A percentile compares a stretch with the other conserved stretches of the same genome.
Evolutionary conservation across 768 basidiomycete genomes (phyloP).

Genomic region (Leccinellum rugosiceps): DNA sequence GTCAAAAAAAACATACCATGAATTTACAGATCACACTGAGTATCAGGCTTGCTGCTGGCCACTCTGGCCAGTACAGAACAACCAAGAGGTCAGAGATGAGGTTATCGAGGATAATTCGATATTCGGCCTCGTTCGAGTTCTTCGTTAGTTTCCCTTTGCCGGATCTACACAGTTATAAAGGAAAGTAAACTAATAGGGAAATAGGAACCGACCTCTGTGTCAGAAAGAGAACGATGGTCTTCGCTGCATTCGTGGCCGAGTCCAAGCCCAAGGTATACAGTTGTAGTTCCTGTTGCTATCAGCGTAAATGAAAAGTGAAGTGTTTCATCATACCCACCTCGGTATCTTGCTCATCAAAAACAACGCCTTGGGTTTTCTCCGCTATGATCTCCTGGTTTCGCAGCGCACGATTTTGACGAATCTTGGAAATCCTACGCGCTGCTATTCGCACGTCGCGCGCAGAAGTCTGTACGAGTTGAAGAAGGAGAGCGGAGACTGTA

Average conservation of each 20-base stretch:
- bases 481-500: conserved; percentile 86
- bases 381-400: conserved; percentile 57
- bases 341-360: conserved; percentile 65
- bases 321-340: conserved; percentile 41
- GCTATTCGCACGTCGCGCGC: conserved; percentile 82
- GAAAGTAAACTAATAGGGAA: not conserved
- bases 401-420: conserved; percentile 59
- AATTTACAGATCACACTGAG: conserved; percentile 77
- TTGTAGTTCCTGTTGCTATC: conserved; percentile 54
- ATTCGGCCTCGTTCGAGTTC: conserved; percentile 91
- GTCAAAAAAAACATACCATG: conserved; percentile 55
- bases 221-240: conserved; percentile 76
- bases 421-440: conserved; percentile 57
- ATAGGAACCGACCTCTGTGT: conserved; percentile 51
- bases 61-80: conserved; percentile 94
- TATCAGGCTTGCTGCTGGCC: conserved; percentile 88
- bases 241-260: conserved; percentile 80
- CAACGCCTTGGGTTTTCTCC: conserved; percentile 49
- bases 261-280: conserved; percentile 73
- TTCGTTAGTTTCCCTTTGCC: conserved; percentile 87
- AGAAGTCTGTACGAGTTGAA: conserved; percentile 96
- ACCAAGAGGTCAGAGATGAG: conserved; percentile 83
- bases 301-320: not conserved
- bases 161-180: conserved; percentile 44
- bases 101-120: conserved; percentile 88